Base-by-base conservation (phyloP, 1,139 yeast genomes). In the Saccharomycopsis hybrid region DNA sequence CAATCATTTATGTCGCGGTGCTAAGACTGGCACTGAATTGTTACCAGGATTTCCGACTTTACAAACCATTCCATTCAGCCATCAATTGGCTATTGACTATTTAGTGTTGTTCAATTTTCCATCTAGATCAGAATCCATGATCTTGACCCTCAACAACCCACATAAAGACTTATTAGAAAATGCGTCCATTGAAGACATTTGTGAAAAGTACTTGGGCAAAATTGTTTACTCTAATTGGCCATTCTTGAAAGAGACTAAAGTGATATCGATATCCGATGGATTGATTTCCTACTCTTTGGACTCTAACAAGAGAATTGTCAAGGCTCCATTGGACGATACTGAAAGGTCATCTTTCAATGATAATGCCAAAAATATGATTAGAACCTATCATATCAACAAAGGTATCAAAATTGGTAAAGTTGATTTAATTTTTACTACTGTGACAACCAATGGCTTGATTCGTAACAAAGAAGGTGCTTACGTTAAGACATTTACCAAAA, bases 1-100 rank as follows among this genome's bases (percentile, higher is more conserved):
- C 37, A 53, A 50, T 28, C 44, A 41, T 3, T 71, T 89, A 52
- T 69, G 78, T 46, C 73, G 76, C 35, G 85, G 86, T 52, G 95
- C 89, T 8, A 72, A 76, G 55, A 68, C 76, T 2, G 97, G 97
- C 44, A 71, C 69, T 31, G 74, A 82, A 3, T 70, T 86, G 48
- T 70, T 85, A 52, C 95, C 96, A n/a, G 97, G 97, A 1, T 92
- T 94, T 75, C 98, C 98, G 50, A 73, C 92, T 13, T 72, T 92
- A 60, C 68, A 77, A 46, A 78, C 94, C 0, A 67, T 92, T 45
- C 83, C 90, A 3, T 84, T 81, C 60, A 66, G 72, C 0, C 67
- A 73, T 57, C 67, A 70, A 46, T 67, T 85, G 56, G 77, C 73
- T 49, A 68, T 71, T 52, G 82, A 80, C 54, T 86, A 83, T 54